These are phyloP conservation scores for Fusarium equiseti DNA, from an alignment of 2,329 filamentous ascomycete species.

Conservation along the genomic window DNA sequence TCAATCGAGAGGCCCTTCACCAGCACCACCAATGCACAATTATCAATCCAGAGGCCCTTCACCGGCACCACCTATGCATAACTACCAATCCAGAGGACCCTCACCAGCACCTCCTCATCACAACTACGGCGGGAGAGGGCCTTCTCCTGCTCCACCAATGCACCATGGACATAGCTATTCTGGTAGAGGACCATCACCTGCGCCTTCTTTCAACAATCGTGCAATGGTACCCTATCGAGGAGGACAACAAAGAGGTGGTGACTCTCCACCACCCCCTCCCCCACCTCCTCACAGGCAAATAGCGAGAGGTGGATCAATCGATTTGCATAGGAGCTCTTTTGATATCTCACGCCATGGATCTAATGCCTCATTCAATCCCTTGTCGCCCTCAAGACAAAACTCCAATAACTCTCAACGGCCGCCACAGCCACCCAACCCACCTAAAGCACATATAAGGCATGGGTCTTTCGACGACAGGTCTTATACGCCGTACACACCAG, in stretches of 20 bases:
- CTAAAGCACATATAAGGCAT: slow-evolving; percentile 33
- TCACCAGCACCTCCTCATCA: slow-evolving; percentile 47
- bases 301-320: slow-evolving; percentile 53
- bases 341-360: slow-evolving; percentile 53
- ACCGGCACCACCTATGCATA: slow-evolving; percentile 37
- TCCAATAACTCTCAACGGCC: slow-evolving; percentile 55
- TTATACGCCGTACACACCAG: slow-evolving; percentile 60
- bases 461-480: slow-evolving; percentile 52
- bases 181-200: slow-evolving; percentile 55
- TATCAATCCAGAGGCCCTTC: slow-evolving; percentile 16
- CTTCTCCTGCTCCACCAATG: slow-evolving; percentile 46
- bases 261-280: slow-evolving; percentile 81
- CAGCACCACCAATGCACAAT: slow-evolving; percentile 38
- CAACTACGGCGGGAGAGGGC: slow-evolving; percentile 51
- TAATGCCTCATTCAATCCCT: slow-evolving; percentile 51
- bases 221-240: slow-evolving; percentile 42
- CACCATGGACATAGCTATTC: slow-evolving; percentile 50
- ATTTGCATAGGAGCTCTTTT: slow-evolving; percentile 52
- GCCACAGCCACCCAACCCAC: slow-evolving; percentile 36
- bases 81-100: slow-evolving; percentile 45
- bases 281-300: slow-evolving; percentile 85
- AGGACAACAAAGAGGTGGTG: slow-evolving; percentile 56
- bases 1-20: slow-evolving; percentile 23
- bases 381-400: slow-evolving; percentile 52
- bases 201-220: slow-evolving; percentile 49